phyloP scores from a whole-genome alignment of 139 green algal species.

The Tetraselmis striata region DNA sequence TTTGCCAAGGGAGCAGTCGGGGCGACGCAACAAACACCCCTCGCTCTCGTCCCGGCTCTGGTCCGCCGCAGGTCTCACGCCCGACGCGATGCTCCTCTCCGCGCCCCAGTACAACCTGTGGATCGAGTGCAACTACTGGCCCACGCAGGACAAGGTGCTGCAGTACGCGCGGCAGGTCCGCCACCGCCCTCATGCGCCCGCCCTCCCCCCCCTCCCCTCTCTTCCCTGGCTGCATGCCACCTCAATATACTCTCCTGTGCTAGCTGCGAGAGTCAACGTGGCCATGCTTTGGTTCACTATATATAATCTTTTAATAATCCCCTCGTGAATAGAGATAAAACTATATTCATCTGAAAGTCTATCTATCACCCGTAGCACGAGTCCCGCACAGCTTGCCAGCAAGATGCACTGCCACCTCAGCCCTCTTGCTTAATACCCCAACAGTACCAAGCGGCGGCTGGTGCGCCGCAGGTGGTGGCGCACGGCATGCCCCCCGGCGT shows the following conservation, averaged over 20 bases:
- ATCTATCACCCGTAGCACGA: neutral
- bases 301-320: no score
- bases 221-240: neutral
- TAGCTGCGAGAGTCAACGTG: no score
- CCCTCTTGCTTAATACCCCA: no score
- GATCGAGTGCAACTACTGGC: constrained; percentile 11
- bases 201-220: neutral
- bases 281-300: no score
- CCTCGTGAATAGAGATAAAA: neutral
- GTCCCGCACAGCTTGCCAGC: neutral
- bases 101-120: constrained; percentile 16
- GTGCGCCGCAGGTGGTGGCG: neutral
- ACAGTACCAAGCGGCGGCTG: no score
- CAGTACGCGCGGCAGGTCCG: neutral
- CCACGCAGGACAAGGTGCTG: constrained; percentile 5
- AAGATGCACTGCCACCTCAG: no score
- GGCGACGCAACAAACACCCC: neutral
- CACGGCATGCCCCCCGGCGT: neutral
- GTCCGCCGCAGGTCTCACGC: neutral
- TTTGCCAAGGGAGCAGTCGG: no score
- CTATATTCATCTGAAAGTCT: neutral
- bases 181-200: no score
- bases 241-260: neutral
- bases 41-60: neutral
- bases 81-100: constrained; percentile 6